phyloP scores from a whole-genome alignment of 768 basidiomycete genomes.

The Trametes coccinea region DNA sequence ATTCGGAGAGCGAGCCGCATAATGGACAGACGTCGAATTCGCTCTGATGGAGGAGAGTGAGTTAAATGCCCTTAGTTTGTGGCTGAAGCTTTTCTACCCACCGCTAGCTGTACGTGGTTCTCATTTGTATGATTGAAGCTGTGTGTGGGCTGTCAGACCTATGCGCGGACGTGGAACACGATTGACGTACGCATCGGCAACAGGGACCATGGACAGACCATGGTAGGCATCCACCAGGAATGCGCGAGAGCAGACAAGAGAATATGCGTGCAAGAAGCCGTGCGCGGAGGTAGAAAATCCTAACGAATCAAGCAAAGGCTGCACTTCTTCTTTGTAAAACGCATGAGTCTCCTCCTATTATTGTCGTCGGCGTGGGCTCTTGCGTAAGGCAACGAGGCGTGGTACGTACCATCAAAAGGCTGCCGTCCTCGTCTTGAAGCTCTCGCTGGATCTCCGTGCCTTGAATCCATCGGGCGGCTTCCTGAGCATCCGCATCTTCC shows the following conservation, averaged over 20 bases:
- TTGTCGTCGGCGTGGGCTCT: not conserved
- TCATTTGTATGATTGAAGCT: slow-evolving; percentile 42
- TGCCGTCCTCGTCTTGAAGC: slow-evolving; percentile 20
- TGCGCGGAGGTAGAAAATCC: slow-evolving; percentile 9
- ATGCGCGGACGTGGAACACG: not conserved
- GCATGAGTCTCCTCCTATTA: slow-evolving; percentile 28
- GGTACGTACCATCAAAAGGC: slow-evolving; percentile 14
- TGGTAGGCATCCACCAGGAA: slow-evolving; percentile 52
- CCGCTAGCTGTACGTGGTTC: slow-evolving; percentile 42
- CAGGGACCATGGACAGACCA: slow-evolving; percentile 47
- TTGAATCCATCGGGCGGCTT: slow-evolving; percentile 36
- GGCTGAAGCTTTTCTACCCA: slow-evolving; percentile 14
- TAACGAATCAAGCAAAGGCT: slow-evolving; percentile 15
- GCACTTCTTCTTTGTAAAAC: slow-evolving; percentile 26
- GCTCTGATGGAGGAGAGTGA: slow-evolving; percentile 23
- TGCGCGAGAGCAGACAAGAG: slow-evolving; percentile 49
- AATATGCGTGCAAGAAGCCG: slow-evolving; percentile 42
- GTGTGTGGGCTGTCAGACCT: not conserved
- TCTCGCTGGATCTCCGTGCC: slow-evolving; percentile 36
- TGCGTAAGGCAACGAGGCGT: not conserved
- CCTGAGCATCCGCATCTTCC: slow-evolving; percentile 29
- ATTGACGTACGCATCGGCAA: slow-evolving; percentile 44
- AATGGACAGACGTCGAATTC: slow-evolving; percentile 42
- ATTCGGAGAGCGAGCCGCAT: slow-evolving; percentile 42
- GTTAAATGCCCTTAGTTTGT: too few species aligned